Evolutionary conservation across 495 filamentous ascomycete species (phyloP), one percentile per base, ranked within the genome.

Genomic region (Aspergillus egyptiacus): DNA sequence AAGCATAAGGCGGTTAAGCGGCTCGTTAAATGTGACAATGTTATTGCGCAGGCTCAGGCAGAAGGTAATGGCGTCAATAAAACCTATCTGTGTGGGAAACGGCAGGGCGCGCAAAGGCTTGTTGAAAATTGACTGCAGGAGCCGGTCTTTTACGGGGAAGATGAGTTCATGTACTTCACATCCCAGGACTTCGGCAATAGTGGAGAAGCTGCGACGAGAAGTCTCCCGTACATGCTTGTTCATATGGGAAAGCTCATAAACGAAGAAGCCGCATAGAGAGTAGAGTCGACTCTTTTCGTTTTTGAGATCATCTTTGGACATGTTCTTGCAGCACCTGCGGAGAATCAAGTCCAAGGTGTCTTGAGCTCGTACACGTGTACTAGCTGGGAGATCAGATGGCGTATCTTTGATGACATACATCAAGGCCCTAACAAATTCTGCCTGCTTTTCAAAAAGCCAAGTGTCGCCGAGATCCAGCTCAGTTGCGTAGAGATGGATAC

Each of bases 401-500:
- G 95, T 93, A 65, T 99, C 94, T 63, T 99, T 97, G 67, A 97
- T 86, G 55, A 96, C 90, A 71, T 94, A 96, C 69, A 95, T 81
- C 40, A 99, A 71, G 10, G 89, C 87, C 24, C 86, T 80, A 31
- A 87, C 81, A 55, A 96, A 89, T 25, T 96, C 89, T 40, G 84
- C 73, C 53, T 95, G 89, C 53, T 84, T 83, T 5, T 82, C 77
- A 37, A 80, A 75, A 18, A 97, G 70, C 90, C 91, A 99, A 15
- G 71, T 58, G 54, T 95, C 86, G 6, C 90, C 87, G 33, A 97
- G 72, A 42, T 89, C 82, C 38, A 96, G 63, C 56, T 89, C 81
- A 11, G 83, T 87, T 3, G 86, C 79, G 40, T 96, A 71, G 33
- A 90, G 75, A 53, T 89, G 82, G 47, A 99, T 95, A 36, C 94